Percentiles rank a stretch among this genome's conserved stretches.
Evolutionary conservation across 257 asterid genomes (phyloP).

Genomic region (Solanum virginianum): DNA sequence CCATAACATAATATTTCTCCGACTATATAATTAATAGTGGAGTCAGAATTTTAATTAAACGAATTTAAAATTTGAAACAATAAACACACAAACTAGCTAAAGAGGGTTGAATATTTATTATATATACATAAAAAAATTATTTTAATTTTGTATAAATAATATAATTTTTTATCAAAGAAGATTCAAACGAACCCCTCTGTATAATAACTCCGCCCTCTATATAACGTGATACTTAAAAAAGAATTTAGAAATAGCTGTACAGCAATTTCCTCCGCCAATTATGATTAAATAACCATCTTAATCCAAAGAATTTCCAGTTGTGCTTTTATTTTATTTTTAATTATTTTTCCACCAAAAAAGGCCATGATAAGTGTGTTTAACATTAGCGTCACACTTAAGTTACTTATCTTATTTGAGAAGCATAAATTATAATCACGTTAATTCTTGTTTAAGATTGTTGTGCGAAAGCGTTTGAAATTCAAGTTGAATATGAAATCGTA

Average conservation of each 20-base stretch:
- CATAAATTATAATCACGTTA: background rate
- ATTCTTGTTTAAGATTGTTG: background rate
- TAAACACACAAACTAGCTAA: too few relatives aligned
- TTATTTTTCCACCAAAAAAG: background rate
- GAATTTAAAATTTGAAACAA: rapidly evolving
- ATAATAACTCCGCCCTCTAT: background rate
- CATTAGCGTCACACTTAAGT: background rate
- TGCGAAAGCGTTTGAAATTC: too few relatives aligned
- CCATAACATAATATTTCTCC: too few relatives aligned
- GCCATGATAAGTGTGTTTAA: background rate
- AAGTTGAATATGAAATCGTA: too few relatives aligned
- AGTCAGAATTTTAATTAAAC: too few relatives aligned
- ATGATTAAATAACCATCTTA: background rate
- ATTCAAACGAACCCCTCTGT: background rate
- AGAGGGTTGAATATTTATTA: too few relatives aligned
- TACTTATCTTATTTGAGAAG: background rate
- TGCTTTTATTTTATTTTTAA: background rate
- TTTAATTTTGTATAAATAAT: too few relatives aligned
- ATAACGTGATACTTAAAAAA: background rate
- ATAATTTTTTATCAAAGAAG: too few relatives aligned
- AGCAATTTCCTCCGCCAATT: background rate
- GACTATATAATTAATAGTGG: too few relatives aligned
- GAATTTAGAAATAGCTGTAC: background rate
- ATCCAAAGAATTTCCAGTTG: background rate
- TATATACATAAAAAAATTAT: too few relatives aligned